Conservation (phyloP, 257 asterid genomes). For the Solanum gracilifrons region DNA sequence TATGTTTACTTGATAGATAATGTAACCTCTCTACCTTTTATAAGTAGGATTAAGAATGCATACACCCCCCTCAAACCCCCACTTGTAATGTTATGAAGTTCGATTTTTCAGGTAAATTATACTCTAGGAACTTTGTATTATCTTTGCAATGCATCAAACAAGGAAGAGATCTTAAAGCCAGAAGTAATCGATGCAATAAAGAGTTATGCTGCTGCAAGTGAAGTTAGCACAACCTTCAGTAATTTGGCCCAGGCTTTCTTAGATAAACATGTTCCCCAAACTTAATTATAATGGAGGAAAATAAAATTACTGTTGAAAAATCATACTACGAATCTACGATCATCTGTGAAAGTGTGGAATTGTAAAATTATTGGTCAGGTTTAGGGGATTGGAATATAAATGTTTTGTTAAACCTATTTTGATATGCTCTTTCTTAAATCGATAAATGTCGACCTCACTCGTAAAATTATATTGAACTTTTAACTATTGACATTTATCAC, state of each 20-base stretch:
- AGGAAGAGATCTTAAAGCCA: slow-evolving; percentile 59
- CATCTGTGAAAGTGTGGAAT: neutral
- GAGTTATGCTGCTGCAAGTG: slow-evolving; percentile 58
- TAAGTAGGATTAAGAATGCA: neutral
- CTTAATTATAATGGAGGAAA: neutral
- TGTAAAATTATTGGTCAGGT: neutral
- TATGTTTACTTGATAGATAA: too few species aligned
- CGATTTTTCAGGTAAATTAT: neutral
- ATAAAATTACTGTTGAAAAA: neutral
- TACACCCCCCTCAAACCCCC: neutral
- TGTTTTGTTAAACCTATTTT: neutral
- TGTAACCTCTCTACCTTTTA: too few species aligned
- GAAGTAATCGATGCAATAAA: slow-evolving; percentile 57
- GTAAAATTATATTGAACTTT: too few species aligned
- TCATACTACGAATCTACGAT: neutral
- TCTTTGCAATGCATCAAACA: slow-evolving; percentile 47
- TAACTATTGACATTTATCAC: neutral
- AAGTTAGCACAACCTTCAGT: slow-evolving; percentile 43
- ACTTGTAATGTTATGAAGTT: neutral
- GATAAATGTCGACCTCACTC: neutral
- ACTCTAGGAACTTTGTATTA: slow-evolving; percentile 64
- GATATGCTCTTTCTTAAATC: neutral
- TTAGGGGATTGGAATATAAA: neutral
- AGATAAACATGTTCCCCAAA: slow-evolving; percentile 27
- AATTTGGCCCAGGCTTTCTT: slow-evolving; percentile 76